Base-by-base conservation (phyloP, 202 grass and related monocot genomes). In the Saccharum hybrid region DNA sequence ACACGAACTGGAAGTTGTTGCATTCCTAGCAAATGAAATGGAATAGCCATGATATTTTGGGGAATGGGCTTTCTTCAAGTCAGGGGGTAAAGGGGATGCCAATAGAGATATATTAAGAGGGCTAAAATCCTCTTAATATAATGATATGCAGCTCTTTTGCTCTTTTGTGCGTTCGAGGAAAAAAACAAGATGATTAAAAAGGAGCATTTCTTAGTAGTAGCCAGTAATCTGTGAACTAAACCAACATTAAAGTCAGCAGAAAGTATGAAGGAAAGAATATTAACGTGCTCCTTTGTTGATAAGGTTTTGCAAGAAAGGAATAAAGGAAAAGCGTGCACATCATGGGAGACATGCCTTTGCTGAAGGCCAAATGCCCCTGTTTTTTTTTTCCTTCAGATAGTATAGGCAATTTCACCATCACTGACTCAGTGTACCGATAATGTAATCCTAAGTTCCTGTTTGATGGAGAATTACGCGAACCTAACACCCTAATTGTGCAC, bases 301-400 rank as follows among this genome's bases (percentile, higher is more conserved):
- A 81, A 19, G 34, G 2, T 61, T 37, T 69, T 26, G n/a, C 3
- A 86, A 61, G 71, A 11, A 86, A 81, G 78, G 78, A 75, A 86
- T 75, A 86, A 86, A 86, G 77, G 26, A 23, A 81, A 67, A 56
- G 65, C 10, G 40, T 13, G 1, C 18, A 69, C 37, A 42, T 57
- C 10, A 61, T 77, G 37, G 23, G 51, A 28, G 49, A 37, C 52
- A 22, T 70, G 63, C 4, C 68, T 84, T 61, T 30, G 15, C 8
- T 76, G 66, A 66, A 84, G 46, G 18, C n/a, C 8, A 49, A 14
- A 30, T 48, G n/a, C n/a, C n/a, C n/a, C n/a, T n/a, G 0, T 6
- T 18, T 23, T 60, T 52, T 0, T 31, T 45, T 51, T n/a, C n/a
- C 12, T 21, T 30, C 14, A 64, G 3, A 1, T 30, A 40, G 16